Evolutionary conservation across 352 stramenopile genomes (phyloP), one percentile per base, ranked within the genome.

Genomic region (Globisporangium nunn): DNA sequence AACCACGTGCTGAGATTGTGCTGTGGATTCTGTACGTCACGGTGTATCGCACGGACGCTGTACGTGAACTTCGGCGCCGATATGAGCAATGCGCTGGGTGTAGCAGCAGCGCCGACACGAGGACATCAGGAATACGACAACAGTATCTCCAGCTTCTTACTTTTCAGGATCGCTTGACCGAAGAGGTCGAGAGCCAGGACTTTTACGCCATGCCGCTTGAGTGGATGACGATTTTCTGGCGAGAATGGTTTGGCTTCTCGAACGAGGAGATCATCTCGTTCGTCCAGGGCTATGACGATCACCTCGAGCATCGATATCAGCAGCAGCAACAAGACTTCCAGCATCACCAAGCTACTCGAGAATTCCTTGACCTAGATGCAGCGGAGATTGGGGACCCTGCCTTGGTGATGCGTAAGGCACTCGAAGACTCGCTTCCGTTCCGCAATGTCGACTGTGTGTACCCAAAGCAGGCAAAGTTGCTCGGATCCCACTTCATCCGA

Each of bases 181-280:
- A 65, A 54, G 59, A 70, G 8, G 62, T 86, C 28, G 50, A 50
- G 1, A 67, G 68, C n/a, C 55, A 75, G 8, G 72, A 83, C 17
- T 74, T 82, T 14, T 77, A 75, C 47, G 45, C 59, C 1, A 59
- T 79, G 41, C 78, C 78, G n/a, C 48, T 80, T n/a, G 59, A 78
- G 31, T 89, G 74, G 72, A 86, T 78, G 61, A 62, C 61, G 15
- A 30, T 67, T 1, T 46, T 87, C 12, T 87, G 74, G 78, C 71
- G 74, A 35, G 49, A 70, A 8, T 88, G 76, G 63, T 59, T 88
- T 8, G 64, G 62, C 1, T 64, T 89, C 52, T 61, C 67, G 0
- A 58, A 72, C 4, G 67, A 74, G 28, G 68, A 84, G 28, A 62
- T 86, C 14, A 33, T 54, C 2, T 59, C 68, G 3, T 89, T 87